A percentile compares a stretch with the other conserved stretches of the same genome.
These are phyloP conservation scores for Eucommia ulmoides DNA, from an alignment of 257 asterid species.

Conservation along the genomic window DNA sequence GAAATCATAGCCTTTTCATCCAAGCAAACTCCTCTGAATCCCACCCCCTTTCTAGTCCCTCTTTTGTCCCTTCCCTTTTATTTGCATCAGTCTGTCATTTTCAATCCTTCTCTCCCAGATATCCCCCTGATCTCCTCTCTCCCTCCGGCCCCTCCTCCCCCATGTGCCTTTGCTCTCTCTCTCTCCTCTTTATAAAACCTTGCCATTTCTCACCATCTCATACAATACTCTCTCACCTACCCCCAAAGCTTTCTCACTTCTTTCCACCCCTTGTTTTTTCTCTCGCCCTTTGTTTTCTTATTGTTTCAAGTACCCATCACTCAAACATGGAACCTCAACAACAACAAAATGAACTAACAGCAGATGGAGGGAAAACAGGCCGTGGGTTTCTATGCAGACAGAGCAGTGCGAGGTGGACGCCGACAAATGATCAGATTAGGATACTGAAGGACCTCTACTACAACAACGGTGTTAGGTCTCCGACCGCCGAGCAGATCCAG, in stretches of 20 bases:
- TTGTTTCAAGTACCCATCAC: conserved; percentile 13
- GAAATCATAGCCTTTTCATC: conserved; percentile 69
- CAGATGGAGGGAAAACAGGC: conserved; percentile 7
- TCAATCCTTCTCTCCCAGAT: conserved; percentile 98
- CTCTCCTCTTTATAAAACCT: background rate
- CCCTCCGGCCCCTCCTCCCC: conserved; percentile 26
- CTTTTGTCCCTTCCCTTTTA: conserved; percentile 88
- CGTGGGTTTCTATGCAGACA: conserved; percentile 63
- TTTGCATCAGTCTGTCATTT: conserved; percentile 65
- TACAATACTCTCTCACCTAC: background rate
- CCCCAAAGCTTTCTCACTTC: background rate
- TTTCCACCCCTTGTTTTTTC: conserved; percentile 2
- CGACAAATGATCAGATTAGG: conserved; percentile 84
- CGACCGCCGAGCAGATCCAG: conserved; percentile 91
- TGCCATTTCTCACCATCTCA: conserved; percentile 11
- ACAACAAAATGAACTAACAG: conserved; percentile 14
- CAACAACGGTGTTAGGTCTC: conserved; percentile 93
- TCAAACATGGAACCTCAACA: conserved; percentile 11
- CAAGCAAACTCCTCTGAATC: conserved; percentile 48
- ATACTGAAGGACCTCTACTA: conserved; percentile 89
- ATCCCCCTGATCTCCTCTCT: conserved; percentile 54
- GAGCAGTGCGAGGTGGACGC: conserved; percentile 92
- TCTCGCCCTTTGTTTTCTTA: conserved; percentile 6
- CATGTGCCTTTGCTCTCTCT: conserved; percentile 32
- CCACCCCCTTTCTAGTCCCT: conserved; percentile 49